Conservation (phyloP, 441 rosid species). For the Manihot esculenta region DNA sequence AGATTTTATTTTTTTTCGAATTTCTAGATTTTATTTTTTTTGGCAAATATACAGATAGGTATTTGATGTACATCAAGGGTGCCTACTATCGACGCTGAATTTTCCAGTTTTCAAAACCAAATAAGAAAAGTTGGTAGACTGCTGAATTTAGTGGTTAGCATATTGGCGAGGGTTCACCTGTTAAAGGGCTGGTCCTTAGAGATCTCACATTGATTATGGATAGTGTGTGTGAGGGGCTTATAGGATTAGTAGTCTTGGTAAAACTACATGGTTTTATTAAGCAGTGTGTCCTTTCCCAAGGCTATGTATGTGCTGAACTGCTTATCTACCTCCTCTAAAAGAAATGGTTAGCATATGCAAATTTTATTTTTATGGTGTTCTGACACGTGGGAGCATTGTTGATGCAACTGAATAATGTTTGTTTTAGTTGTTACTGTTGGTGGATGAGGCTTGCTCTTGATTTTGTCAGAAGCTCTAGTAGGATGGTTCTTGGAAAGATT, state of each 20-base stretch:
- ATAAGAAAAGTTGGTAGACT: conserved; percentile 19
- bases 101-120: background rate
- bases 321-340: too few relatives aligned
- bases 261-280: too few relatives aligned
- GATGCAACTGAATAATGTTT: background rate
- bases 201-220: too few relatives aligned
- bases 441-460: background rate
- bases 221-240: too few relatives aligned
- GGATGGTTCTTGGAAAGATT: background rate
- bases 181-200: too few relatives aligned
- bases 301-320: too few relatives aligned
- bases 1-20: conserved; percentile 9
- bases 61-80: conserved; percentile 33
- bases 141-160: background rate
- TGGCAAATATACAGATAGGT: conserved; percentile 29
- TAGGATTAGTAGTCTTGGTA: too few relatives aligned
- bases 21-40: conserved; percentile 3
- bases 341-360: background rate
- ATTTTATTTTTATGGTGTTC: background rate
- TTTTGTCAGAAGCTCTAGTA: background rate
- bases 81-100: conserved; percentile 11
- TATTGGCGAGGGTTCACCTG: too few relatives aligned
- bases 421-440: background rate
- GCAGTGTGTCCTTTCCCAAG: too few relatives aligned
- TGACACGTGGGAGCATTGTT: background rate